Base-by-base conservation (phyloP, 768 basidiomycete genomes). In the Megacollybia marginata region DNA sequence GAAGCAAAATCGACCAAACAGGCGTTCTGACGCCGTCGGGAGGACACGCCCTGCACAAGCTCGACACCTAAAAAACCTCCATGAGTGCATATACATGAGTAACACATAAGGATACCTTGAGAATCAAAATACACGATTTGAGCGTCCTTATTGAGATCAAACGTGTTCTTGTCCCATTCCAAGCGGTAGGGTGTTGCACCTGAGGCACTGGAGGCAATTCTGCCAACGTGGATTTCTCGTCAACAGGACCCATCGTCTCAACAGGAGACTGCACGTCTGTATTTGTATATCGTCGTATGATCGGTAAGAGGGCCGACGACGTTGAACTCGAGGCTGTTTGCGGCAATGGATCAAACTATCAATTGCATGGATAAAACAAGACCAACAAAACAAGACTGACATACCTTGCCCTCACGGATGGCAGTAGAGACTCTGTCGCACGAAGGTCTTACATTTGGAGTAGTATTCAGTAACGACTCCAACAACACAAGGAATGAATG, bases 401-500 rank as follows among this genome's bases (percentile, higher is more conserved):
- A n/a, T 54, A 91, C 89, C 70, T 75, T 79, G 46, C 90, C 82
- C 34, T 86, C 81, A 33, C 76, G 71, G 48, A 93, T 73, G 1
- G 84, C 90, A 23, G 61, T 63, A n/a, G 73, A 62, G 12, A 94
- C 83, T 46, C 83, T 75, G 54, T 91, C 88, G 44, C 82, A 82
- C 0, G 81, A 78, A 8, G 88, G 88, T 47, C 92, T 73, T n/a
- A 63, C 63, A 3, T 67, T 61, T 0, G 92, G 83, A 2, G 63
- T 64, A 33, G 83, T 72, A 52, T 82, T 76, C 51, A 93, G 64
- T 40, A 95, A 70, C 49, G 76, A 75, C 52, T 91, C 87, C 23
- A 95, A 68, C 12, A 94, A 65, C 1, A 88, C 70, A 5, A 93
- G 69, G 53, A 83, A 83, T 5, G 84, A 73, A 4, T 79, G 69